These are phyloP conservation scores for Entamoeba invadens DNA, from an alignment of 208 protist species.

Conservation along the genomic window DNA sequence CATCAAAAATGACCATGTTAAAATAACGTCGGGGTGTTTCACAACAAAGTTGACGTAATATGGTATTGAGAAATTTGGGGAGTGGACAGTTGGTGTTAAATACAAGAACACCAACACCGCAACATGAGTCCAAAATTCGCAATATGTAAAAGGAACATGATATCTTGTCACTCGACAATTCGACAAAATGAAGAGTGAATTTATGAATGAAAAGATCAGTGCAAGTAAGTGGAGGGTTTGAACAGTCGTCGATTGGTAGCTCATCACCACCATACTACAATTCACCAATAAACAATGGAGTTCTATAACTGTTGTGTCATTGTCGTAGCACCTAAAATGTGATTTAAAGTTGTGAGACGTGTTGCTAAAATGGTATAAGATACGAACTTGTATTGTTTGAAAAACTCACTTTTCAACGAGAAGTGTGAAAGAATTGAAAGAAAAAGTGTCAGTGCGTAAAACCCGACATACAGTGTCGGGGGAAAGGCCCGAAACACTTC, in stretches of 20 bases:
- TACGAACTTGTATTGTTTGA: not conserved
- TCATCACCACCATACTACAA: not conserved
- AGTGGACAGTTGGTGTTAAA: too few species aligned
- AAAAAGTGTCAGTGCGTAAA: not conserved
- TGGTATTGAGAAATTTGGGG: not conserved
- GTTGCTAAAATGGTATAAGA: not conserved
- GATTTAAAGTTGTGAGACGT: too few species aligned
- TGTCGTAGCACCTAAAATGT: not conserved
- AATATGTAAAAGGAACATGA: not conserved
- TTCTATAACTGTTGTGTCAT: not conserved
- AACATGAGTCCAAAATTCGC: not conserved
- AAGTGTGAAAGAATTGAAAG: not conserved
- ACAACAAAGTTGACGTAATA: not conserved
- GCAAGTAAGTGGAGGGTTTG: not conserved
- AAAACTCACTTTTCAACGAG: not conserved
- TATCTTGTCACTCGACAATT: not conserved
- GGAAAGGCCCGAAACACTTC: not conserved
- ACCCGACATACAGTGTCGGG: not conserved
- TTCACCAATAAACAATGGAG: not conserved
- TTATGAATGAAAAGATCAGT: not conserved
- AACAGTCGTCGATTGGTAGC: not conserved
- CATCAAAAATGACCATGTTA: not conserved
- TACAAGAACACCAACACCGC: not conserved
- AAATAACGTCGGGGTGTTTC: not conserved
- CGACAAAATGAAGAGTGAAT: not conserved